Base-by-base conservation (phyloP, 805 yeast species). In the Huiozyma naganishii region DNA sequence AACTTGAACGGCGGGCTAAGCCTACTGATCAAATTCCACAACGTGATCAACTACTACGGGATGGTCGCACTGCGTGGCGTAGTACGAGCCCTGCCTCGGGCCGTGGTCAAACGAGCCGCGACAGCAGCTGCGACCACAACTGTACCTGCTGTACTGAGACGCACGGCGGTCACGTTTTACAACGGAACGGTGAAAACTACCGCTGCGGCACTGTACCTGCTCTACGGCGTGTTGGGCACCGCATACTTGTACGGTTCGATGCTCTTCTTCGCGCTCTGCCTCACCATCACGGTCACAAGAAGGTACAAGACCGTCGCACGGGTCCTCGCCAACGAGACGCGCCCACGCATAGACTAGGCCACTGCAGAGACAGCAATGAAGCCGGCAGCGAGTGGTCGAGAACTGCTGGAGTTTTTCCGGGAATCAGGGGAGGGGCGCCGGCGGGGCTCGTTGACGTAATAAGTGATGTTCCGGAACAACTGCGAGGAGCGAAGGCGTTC, bases 1-100 rank as follows among this genome's bases (percentile, higher is more conserved):
- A 17, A 17, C 23, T 17, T 17, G 23, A 17, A 45, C n/a, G 41
- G 46, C 12, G 43, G 46, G 7, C 28, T 50, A 33, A 55, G 59
- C 7, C 44, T 61, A 33, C 35, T 61, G 40, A 58, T 58, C 32
- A 61, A 57, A 45, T 62, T 60, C 37, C 65, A 62, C 47, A 61
- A 61, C 41, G 52, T 60, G 5, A 42, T 61, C 5, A 52, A 59
- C 3, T 60, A 48, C 46, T 54, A 59, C 37, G 45, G 58, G 6
- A 47, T 52, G 17, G 9, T 17, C 37, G 12, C 27, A 6, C 27
- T 34, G 5, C 10, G 12, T 8, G n/a, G 34, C n/a, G 34, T 10
- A 32, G 10, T 32, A n/a, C 10, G n/a, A 32, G 2, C n/a, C n/a
- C n/a, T 32, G 34, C 34, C 34, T n/a, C 34, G 34, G 10, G 10